Evolutionary conservation across 805 yeast genomes (phyloP).

Genomic region (Suhomyces sp.): DNA sequence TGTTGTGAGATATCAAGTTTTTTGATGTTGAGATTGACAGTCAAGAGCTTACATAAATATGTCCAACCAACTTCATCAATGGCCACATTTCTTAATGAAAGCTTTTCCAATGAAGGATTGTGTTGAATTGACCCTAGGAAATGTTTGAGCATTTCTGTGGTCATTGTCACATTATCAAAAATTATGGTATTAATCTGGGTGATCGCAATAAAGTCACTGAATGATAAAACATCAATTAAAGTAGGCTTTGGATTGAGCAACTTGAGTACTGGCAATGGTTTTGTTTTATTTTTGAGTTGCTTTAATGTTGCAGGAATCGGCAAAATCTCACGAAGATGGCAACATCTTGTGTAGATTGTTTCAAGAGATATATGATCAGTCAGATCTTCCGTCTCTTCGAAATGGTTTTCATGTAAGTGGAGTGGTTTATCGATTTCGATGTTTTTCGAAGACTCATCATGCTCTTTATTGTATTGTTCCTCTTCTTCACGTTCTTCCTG

Average conservation of each 20-base stretch:
- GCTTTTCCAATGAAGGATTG: constrained; percentile 47
- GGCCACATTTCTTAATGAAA: constrained; percentile 56
- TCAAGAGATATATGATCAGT: constrained; percentile 41
- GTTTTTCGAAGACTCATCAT: constrained; percentile 12
- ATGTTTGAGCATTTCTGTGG: constrained; percentile 52
- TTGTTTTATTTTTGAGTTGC: constrained; percentile 50
- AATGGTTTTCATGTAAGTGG: constrained; percentile 56
- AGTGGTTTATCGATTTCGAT: constrained; percentile 72
- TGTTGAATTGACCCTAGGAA: constrained; percentile 46
- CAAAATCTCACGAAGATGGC: constrained; percentile 48
- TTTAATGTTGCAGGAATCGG: constrained; percentile 54
- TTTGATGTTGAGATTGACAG: constrained; percentile 41
- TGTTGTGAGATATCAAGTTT: constrained; percentile 61
- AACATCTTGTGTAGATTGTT: constrained; percentile 49
- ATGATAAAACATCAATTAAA: constrained; percentile 54
- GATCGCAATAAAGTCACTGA: constrained; percentile 56
- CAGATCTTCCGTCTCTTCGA: constrained; percentile 25
- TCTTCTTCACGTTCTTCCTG: constrained; percentile 23
- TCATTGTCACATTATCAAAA: constrained; percentile 56
- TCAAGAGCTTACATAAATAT: constrained; percentile 48
- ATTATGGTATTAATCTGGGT: constrained; percentile 56
- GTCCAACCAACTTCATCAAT: constrained; percentile 54
- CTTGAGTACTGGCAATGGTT: constrained; percentile 54
- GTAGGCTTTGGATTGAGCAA: constrained; percentile 60
- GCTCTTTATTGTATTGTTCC: constrained; percentile 11